Percentiles rank a stretch among this genome's conserved stretches.
phyloP scores from a whole-genome alignment of 805 yeast species.

The Lipomyces orientalis region DNA sequence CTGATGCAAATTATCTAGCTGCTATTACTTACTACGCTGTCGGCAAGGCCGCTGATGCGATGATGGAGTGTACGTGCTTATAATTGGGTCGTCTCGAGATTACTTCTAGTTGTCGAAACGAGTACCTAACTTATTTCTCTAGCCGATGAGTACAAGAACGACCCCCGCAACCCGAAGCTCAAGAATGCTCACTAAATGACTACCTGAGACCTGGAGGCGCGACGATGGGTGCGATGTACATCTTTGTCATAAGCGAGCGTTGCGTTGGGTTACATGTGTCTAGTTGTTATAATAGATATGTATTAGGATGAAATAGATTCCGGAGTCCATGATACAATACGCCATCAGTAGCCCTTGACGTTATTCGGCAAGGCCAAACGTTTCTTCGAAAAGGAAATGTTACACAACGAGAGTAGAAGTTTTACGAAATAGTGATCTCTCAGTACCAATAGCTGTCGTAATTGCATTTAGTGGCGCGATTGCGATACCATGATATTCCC shows the following conservation, averaged over 20 bases:
- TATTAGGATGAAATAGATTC: no score
- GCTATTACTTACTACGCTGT: conserved; percentile 71
- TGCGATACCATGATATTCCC: no score
- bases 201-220: background rate
- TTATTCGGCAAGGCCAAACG: no score
- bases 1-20: conserved; percentile 29
- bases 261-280: no score
- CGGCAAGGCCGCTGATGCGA: conserved; percentile 70
- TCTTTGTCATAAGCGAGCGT: background rate
- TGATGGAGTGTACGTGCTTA: conserved; percentile 58
- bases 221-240: background rate
- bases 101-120: background rate
- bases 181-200: conserved; percentile 26
- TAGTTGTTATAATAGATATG: no score
- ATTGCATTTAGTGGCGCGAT: no score
- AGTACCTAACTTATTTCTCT: background rate
- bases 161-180: conserved; percentile 94
- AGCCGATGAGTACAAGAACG: conserved; percentile 78
- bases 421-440: no score
- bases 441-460: no score
- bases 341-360: no score
- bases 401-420: no score
- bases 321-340: no score
- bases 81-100: background rate
- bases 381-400: no score